phyloP scores from a whole-genome alignment of 139 green algal genomes.

The Tetradesmus lagerheimii region DNA sequence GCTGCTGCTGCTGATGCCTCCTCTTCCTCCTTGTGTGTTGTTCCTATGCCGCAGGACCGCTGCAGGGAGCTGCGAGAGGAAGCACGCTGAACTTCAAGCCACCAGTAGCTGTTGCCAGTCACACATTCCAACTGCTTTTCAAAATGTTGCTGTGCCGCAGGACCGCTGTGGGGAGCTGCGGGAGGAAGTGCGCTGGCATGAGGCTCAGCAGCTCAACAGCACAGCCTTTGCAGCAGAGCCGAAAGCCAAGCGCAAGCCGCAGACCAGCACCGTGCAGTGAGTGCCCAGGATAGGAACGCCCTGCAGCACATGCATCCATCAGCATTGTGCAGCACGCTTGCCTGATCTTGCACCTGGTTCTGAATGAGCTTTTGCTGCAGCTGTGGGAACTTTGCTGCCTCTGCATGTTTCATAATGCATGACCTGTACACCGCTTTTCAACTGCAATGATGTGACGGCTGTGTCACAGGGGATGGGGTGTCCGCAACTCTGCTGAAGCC shows the following conservation, averaged over 20 bases:
- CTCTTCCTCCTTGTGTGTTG: not conserved
- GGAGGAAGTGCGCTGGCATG: constrained; percentile 83
- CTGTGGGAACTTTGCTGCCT: no score
- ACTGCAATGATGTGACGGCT: no score
- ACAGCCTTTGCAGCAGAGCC: constrained; percentile 26
- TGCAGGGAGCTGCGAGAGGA: constrained; percentile 82
- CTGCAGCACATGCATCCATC: not conserved
- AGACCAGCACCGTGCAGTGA: constrained; percentile 10
- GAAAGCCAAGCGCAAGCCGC: constrained; percentile 27
- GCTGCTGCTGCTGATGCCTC: constrained; percentile 6
- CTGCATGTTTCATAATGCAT: no score
- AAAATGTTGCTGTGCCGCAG: constrained; percentile 45
- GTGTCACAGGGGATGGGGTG: no score
- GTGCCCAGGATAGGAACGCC: not conserved
- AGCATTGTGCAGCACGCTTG: not conserved
- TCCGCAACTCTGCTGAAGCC: not conserved
- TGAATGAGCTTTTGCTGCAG: no score
- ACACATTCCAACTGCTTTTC: no score
- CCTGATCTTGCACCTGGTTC: no score
- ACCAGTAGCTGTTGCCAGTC: no score
- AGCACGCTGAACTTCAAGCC: no score
- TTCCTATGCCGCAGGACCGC: constrained; percentile 59
- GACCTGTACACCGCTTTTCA: no score
- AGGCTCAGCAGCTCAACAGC: constrained; percentile 71
- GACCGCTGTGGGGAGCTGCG: constrained; percentile 75